Base-by-base conservation (phyloP, 768 basidiomycete genomes). In the Cyathus striatus region DNA sequence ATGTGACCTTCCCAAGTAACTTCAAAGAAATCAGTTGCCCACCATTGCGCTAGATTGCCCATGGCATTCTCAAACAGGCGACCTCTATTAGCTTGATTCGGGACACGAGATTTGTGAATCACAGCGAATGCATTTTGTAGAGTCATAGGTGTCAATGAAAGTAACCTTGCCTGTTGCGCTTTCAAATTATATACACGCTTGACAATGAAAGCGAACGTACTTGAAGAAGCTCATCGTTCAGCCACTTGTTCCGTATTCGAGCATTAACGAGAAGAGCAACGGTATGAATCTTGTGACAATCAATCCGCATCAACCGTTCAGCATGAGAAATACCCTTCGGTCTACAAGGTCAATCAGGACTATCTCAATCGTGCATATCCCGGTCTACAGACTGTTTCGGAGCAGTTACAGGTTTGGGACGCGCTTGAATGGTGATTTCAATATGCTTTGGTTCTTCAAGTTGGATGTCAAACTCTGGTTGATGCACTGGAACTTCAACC, bases 261-360 rank as follows among this genome's bases (percentile, higher is more conserved):
- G 83, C 88, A 56, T 84, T 90, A 12, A 77, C 75, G 10, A 98
- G 73, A 12, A 96, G 71, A n/a, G 77, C 67, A 9, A 94, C 64
- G 6, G 91, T 89, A 53, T 99, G 96, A 12, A 91, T 69, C 63
- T 95, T 94, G 67, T 98, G 95, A 42, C 79, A 82, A 44, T 86
- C 78, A 36, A 94, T 77, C 24, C 93, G 76, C 6, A 81, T 59
- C 32, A 83, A 66, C 10, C 93, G 79, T 55, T 94, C 88, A 12
- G 78, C 78, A 46, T 79, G 72, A 24, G 77, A 61, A 47, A 79
- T 62, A 47, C 75, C 74, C 62, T 74, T 70, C 57, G 69, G 76
- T 53, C 63, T 69, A 41, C 23, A 48, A 39, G 45, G 40, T 41
- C 57, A 16, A 42, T 17, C 24, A 23, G 13, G 10, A 26, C 13